Conservation (phyloP, 2,329 filamentous ascomycete genomes). For the Botrytis tulipae region DNA sequence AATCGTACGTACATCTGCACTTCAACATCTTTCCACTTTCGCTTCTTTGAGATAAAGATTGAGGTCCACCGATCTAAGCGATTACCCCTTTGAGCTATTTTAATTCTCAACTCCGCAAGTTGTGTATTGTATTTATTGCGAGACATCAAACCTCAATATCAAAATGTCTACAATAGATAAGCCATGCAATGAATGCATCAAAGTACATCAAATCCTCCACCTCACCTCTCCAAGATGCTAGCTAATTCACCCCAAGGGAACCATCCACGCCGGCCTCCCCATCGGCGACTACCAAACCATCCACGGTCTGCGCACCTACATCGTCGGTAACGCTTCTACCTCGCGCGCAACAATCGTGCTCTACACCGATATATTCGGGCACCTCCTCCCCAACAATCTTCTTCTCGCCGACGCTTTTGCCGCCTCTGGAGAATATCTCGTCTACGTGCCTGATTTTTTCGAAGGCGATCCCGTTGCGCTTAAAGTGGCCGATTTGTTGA, state of each 20-base stretch:
- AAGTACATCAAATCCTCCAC: neutral
- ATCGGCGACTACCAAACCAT: conserved; percentile 42
- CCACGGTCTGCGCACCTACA: conserved; percentile 42
- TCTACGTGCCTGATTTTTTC: conserved; percentile 40
- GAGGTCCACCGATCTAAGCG: neutral
- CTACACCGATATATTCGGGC: conserved; percentile 39
- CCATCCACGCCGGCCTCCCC: conserved; percentile 42
- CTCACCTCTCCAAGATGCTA: neutral
- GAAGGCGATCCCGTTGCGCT: conserved; percentile 38
- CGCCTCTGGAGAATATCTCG: conserved; percentile 37
- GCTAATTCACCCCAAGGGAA: conserved; percentile 41
- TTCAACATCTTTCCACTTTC: neutral
- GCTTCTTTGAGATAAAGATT: neutral
- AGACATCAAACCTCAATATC: neutral
- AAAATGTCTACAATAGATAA: neutral
- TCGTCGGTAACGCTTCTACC: conserved; percentile 39
- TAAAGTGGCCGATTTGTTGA: conserved; percentile 40
- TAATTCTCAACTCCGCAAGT: neutral
- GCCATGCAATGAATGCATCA: conserved; percentile 6
- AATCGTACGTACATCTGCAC: neutral
- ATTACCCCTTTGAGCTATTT: neutral
- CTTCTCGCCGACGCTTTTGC: conserved; percentile 39
- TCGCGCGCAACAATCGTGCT: conserved; percentile 37
- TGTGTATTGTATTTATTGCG: neutral
- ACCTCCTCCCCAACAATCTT: conserved; percentile 38